Evolutionary conservation across 1,284 basidiomycete genomes (phyloP), one percentile per base, ranked within the genome.

Genomic region (Gymnopus androsaceus): DNA sequence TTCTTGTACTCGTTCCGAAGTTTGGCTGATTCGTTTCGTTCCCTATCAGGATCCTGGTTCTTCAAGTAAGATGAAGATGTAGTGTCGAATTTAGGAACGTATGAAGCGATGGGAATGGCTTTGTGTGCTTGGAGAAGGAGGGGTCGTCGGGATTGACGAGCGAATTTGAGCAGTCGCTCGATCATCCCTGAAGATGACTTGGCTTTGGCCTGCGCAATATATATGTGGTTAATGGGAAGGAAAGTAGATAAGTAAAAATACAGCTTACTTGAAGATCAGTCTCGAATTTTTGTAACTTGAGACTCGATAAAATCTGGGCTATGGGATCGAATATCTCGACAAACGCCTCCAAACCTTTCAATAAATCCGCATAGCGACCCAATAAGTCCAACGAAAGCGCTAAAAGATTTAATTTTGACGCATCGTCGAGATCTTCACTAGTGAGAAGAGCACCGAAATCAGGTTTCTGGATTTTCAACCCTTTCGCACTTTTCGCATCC

Each of bases 61-160:
- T 88, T 89, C 56, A 91, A 79, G 68, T 90, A 92, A 40, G 87
- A 91, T 17, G 92, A 93, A 42, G 86, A 89, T 37, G 86, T 83
- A 40, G 84, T 79, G 67, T 97, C 95, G 73, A 99, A 99, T 70
- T 95, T 95, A 67, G 97, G 97, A 25, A 94, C 82, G 69, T 93
- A 95, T 1, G 94, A 86, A 3, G 94, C 85, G 64, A 99, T 97
- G 6, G 97, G 93, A 51, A 99, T 95, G 2, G 95, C 94, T 69
- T 96, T 97, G 79, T 99, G 97, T 2, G 90, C 82, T 76, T 99
- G 97, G 28, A 99, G 80, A 11, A 79, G 78, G 36, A 99, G 84
- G 0, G 95, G 94, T 52, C 78, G 81, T 34, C 96, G 90, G 1
- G 84, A 78, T 67, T 87, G 81, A 3, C 71, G 74, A 0, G 94